Percentiles rank a stretch among this genome's conserved stretches.
These are phyloP conservation scores for Gastrolobium villosum DNA, from an alignment of 306 rosid species.

Conservation along the genomic window DNA sequence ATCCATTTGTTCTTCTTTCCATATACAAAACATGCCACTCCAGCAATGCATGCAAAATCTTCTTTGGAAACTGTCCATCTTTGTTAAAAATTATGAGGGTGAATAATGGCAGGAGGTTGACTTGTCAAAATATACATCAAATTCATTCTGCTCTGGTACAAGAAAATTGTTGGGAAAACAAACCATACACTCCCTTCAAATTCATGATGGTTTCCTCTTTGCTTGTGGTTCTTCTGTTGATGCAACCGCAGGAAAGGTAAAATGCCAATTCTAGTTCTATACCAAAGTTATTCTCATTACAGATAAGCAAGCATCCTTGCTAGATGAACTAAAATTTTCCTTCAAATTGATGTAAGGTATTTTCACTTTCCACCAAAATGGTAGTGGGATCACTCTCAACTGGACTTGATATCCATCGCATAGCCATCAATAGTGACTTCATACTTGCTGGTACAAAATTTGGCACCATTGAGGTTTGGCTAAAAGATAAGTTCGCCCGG, in stretches of 20 bases:
- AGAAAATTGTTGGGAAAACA: constrained; percentile 88
- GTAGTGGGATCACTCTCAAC: constrained; percentile 74
- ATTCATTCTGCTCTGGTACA: constrained; percentile 79
- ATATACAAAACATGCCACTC: constrained; percentile 28
- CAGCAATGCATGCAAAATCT: constrained; percentile 15
- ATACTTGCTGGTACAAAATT: constrained; percentile 80
- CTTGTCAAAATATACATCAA: constrained; percentile 66
- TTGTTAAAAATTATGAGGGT: constrained; percentile 31
- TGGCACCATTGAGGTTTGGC: constrained; percentile 87
- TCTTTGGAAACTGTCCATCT: constrained; percentile 22
- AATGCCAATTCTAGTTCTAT: constrained; percentile 12
- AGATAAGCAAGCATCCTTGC: neutral
- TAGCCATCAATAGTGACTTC: constrained; percentile 74
- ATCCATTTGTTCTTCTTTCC: constrained; percentile 30
- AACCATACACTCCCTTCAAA: constrained; percentile 72
- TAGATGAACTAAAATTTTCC: constrained; percentile 18
- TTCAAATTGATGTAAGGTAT: constrained; percentile 52
- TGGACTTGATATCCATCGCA: constrained; percentile 74
- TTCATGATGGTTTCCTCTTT: constrained; percentile 69
- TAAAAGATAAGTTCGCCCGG: constrained; percentile 65
- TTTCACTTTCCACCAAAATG: constrained; percentile 73
- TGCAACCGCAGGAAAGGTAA: constrained; percentile 82
- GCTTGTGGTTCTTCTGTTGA: constrained; percentile 85
- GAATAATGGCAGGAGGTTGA: constrained; percentile 78
- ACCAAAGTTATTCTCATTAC: neutral